phyloP scores from a whole-genome alignment of 2,329 filamentous ascomycete genomes.

The Penicillium aurantiogriseum region DNA sequence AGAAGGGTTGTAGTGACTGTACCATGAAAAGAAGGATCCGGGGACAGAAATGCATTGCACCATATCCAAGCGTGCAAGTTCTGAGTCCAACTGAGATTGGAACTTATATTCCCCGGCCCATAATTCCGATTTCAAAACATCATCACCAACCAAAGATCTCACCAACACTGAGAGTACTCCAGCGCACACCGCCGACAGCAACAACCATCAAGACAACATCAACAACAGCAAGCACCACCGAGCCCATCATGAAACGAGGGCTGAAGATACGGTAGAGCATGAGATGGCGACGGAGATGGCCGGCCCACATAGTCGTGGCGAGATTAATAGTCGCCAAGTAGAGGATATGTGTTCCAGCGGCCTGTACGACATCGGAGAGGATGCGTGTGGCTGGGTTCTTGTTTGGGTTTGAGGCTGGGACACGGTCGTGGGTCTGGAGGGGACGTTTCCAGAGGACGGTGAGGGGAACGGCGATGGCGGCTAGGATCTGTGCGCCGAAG shows the following conservation, averaged over 20 bases:
- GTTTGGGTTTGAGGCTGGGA: slow-evolving; percentile 20
- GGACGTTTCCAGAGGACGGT: slow-evolving; percentile 86
- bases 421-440: slow-evolving; percentile 63
- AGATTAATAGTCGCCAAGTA: slow-evolving; percentile 82
- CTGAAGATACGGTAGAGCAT: slow-evolving; percentile 96
- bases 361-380: slow-evolving; percentile 68
- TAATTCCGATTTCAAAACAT: background rate
- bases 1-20: background rate
- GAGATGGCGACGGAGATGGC: slow-evolving; percentile 80
- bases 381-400: slow-evolving; percentile 42
- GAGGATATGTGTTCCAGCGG: slow-evolving; percentile 70
- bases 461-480: slow-evolving; percentile 74
- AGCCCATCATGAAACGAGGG: slow-evolving; percentile 85
- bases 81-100: background rate
- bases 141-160: slow-evolving; percentile 82
- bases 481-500: slow-evolving; percentile 84
- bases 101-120: background rate
- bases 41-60: background rate
- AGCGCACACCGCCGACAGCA: slow-evolving; percentile 70
- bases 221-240: slow-evolving; percentile 67
- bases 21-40: background rate
- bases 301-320: slow-evolving; percentile 87
- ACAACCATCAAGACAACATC: slow-evolving; percentile 72
- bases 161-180: slow-evolving; percentile 73
- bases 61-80: background rate